Conservation (phyloP, 2,329 filamentous ascomycete genomes). For the Phyllosticta citriasiana region DNA sequence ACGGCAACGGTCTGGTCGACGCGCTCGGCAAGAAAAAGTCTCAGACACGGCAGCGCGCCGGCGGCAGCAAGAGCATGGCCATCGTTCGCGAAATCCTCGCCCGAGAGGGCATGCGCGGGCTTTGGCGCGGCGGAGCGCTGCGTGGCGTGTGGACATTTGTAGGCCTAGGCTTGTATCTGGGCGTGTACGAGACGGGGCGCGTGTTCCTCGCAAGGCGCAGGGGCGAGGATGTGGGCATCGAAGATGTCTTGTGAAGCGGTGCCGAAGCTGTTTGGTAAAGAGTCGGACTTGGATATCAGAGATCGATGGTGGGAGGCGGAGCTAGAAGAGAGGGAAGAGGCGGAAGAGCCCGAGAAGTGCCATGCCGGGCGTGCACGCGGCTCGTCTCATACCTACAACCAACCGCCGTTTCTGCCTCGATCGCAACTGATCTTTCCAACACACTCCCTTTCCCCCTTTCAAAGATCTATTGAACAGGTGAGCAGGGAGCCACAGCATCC, state of each 20-base stretch:
- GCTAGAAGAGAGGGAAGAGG: too few species aligned
- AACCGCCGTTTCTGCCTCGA: neutral
- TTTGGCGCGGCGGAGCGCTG: constrained; percentile 68
- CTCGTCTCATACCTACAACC: neutral
- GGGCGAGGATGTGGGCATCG: constrained; percentile 23
- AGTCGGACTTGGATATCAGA: too few species aligned
- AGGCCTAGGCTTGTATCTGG: constrained; percentile 74
- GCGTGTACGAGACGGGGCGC: constrained; percentile 74
- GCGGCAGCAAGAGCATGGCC: constrained; percentile 31
- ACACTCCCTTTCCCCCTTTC: neutral
- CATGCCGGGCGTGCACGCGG: too few species aligned
- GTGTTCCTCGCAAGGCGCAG: constrained; percentile 36
- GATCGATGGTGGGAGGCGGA: too few species aligned
- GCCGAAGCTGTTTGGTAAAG: too few species aligned
- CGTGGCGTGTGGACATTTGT: constrained; percentile 72
- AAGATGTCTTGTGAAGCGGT: neutral
- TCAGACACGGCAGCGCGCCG: constrained; percentile 16
- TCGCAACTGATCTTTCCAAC: too few species aligned
- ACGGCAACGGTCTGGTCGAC: constrained; percentile 6
- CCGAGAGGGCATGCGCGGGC: constrained; percentile 58
- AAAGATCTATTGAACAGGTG: neutral
- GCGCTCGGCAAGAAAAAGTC: constrained; percentile 4
- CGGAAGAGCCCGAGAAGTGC: neutral
- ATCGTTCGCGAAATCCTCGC: constrained; percentile 56
- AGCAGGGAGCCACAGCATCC: too few species aligned